Evolutionary conservation across 371 early-diverging fungal genomes (phyloP), one percentile per base, ranked within the genome.

Genomic region (Neoconidiobolus thromboides): DNA sequence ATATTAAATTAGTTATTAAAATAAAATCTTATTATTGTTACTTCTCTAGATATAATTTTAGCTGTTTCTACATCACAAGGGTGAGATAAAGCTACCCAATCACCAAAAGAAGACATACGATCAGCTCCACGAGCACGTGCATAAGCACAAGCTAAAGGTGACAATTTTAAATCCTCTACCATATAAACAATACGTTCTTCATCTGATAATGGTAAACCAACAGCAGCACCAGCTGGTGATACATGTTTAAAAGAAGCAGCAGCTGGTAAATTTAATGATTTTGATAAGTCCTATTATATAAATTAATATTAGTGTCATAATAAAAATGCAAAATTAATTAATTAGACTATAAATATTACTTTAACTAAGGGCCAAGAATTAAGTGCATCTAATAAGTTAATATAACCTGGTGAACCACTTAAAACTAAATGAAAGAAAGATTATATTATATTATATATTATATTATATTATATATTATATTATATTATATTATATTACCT

Each of bases 221-320:
- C 87, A 52, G 96, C 95, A 50, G 93, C 96, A 69, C 96, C 97
- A 56, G 97, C 96, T 43, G 97, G 97, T 15, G 91, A 91, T 52
- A 95, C 95, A 71, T 96, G 97, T 78, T 96, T 95, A 81, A 96
- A 96, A 39, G 93, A 94, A 60, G 97, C 96, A 61, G 97, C 95
- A 37, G 97, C 95, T 40, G 88, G 85, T 55, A 87, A 69, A 15
- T 76, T 76, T 7, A 82, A 69, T 14, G 89, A 83, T 41, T 68
- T 58, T 49, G 76, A 71, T 55, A 91, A 64, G 60, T 73, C 73
- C 63, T 64, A 61, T 4, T 6, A 26, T 26, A 26, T 26, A 26
- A 26, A 26, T 26, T 26, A n/a, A 49, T 36, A 15, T 1, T 3
- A 15, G 44, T 9, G 3, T 58, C 10, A 41, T n/a, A 15, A 58